Conservation (phyloP, 78 protist species). For the Tieghemostelium lacteum region DNA sequence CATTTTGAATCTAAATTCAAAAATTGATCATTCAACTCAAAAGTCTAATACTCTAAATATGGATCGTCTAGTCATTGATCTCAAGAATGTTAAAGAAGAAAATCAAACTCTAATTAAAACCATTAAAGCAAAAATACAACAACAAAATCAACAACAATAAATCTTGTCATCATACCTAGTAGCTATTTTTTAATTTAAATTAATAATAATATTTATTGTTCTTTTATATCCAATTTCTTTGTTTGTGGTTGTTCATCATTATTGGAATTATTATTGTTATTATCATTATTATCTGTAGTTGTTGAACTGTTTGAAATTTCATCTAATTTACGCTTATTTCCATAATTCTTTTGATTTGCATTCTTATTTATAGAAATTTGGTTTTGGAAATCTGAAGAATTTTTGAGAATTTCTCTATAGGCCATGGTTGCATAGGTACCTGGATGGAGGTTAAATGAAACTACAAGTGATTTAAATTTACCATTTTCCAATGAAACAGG, state of each 20-base stretch:
- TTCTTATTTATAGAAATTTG: conserved; percentile 5
- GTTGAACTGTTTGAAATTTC: conserved; percentile 1
- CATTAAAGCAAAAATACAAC: conserved; percentile 35
- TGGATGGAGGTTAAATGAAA: conserved; percentile 83
- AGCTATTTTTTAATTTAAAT: no score
- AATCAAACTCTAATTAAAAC: conserved; percentile 49
- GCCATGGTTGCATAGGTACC: conserved; percentile 91
- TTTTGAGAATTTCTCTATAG: conserved; percentile 86
- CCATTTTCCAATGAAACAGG: conserved; percentile 47
- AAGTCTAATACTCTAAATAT: conserved; percentile 48
- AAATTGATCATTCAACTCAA: conserved; percentile 48
- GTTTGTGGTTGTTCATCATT: no score
- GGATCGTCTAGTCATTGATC: conserved; percentile 77
- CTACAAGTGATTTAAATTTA: conserved; percentile 60
- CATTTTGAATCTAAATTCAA: conserved; percentile 60
- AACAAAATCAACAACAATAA: no score
- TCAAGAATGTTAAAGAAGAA: conserved; percentile 49
- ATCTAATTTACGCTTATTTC: neutral
- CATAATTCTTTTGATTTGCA: conserved; percentile 14
- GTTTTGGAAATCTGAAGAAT: conserved; percentile 21
- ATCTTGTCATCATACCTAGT: no score
- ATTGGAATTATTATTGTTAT: no score
- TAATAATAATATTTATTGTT: no score
- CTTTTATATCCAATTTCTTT: no score
- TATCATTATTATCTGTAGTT: no score